Conservation (phyloP, 1,284 basidiomycete genomes). For the Microbotryum lychnidis-dioicae region DNA sequence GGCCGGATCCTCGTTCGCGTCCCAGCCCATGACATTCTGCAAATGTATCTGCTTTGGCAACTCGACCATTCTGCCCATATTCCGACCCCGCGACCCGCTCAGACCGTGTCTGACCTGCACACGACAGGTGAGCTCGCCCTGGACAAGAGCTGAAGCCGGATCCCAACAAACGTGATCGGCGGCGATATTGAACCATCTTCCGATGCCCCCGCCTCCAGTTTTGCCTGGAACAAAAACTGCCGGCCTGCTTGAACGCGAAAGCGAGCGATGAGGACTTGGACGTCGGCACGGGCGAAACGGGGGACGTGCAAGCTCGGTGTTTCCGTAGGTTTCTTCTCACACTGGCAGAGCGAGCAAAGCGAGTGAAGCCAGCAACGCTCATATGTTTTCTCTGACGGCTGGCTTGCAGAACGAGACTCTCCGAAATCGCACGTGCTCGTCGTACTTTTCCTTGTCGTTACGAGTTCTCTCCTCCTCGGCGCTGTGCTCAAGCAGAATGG, state of each 20-base stretch:
- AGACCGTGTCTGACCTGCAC: constrained; percentile 89
- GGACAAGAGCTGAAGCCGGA: too few species aligned
- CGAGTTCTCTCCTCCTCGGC: constrained; percentile 70
- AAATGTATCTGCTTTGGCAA: constrained; percentile 73
- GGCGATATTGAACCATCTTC: neutral
- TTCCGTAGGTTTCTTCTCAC: constrained; percentile 60
- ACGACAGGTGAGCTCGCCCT: neutral
- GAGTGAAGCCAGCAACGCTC: neutral
- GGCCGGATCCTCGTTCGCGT: neutral
- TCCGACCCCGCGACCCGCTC: constrained; percentile 67
- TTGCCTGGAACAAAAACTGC: constrained; percentile 84
- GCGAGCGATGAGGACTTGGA: constrained; percentile 72
- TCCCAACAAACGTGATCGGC: too few species aligned
- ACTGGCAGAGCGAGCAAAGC: neutral
- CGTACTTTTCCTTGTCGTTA: constrained; percentile 74
- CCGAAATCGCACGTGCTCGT: constrained; percentile 85
- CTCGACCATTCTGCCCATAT: constrained; percentile 72
- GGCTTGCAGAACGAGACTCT: constrained; percentile 62
- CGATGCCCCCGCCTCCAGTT: constrained; percentile 56
- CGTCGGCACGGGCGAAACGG: constrained; percentile 89
- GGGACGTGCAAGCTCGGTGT: constrained; percentile 88
- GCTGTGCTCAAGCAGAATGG: constrained; percentile 55
- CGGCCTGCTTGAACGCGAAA: constrained; percentile 73
- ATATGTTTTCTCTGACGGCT: constrained; percentile 37
- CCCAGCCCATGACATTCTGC: constrained; percentile 30